Evolutionary conservation across 2,329 filamentous ascomycete genomes (phyloP), one percentile per base, ranked within the genome.

Genomic region (Fusarium mangiferae): DNA sequence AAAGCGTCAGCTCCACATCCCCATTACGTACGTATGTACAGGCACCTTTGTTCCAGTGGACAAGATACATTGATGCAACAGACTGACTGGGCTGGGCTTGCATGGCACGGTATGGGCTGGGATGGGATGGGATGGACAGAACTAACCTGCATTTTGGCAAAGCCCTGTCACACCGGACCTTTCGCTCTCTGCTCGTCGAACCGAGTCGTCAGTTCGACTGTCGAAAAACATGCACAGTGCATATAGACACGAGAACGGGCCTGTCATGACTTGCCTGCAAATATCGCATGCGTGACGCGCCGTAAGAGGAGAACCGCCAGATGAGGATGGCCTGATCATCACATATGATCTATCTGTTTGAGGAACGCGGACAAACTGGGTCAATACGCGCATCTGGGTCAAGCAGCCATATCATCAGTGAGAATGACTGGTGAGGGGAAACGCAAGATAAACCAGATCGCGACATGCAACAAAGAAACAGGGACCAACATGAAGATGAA

Each of bases 61-160:
- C 14, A 15, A 30, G 1, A 20, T 51, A 15, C 20, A 18, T 15
- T 15, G 41, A 22, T 46, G 7, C 28, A 28, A 30, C 30, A 12
- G 11, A 26, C 22, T 30, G 30, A 30, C 28, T 30, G 10, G 9
- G 6, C 26, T n/a, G 13, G n/a, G 8, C 5, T 28, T 14, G 45
- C 4, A 48, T 30, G 26, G 26, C 26, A 26, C 26, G 26, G 26
- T 26, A 26, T 26, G 26, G 26, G 4, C 4, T 6, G 26, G 26
- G 4, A 6, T 26, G 26, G 26, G 26, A 26, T 26, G 26, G 26
- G 26, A 26, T 26, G 45, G 18, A 57, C 4, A 6, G 5, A 22
- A 55, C 36, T 20, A 22, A 60, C 57, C 57, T 42, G 57, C 57
- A 61, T 24, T 54, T 61, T 6, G 57, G 57, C 10, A 61, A 30